Evolutionary conservation across 768 basidiomycete genomes (phyloP), one percentile per base, ranked within the genome.

Genomic region (Agaricus subrufescens): DNA sequence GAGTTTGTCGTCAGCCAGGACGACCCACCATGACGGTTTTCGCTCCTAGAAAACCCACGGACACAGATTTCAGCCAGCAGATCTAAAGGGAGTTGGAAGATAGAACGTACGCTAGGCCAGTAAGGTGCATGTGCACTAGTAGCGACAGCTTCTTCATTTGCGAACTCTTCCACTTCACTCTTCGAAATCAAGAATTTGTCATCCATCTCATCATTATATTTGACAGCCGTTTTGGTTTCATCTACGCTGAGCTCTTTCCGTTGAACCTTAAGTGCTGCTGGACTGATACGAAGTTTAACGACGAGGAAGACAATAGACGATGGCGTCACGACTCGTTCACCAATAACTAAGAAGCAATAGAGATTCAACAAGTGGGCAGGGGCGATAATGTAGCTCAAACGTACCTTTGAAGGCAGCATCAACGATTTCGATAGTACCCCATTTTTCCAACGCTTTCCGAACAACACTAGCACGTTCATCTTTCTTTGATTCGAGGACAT

Each of bases 1-100:
- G 10, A 83, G 79, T 69, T 94, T 94, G 58, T 89, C 85, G 65
- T 97, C 94, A 0, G 87, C 90, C 23, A 97, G 82, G 10, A 96
- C 79, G 51, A 96, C 75, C 89, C 94, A 95, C 92, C 93, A 98
- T 25, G 83, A 79, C 0, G 95, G 89, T 70, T 91, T 95, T 57
- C 94, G 92, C 54, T 86, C 78, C 91, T 95, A 52, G 5, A 56
- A 34, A 34, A 2, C 7, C 34, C 34, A 6, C 34, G 11, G 8
- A 34, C 7, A 34, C 34, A 34, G 34, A 62, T 38, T 51, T 12
- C 56, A 50, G 49, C 27, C 53, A 19, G 19, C 40, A 48, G 7
- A 40, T 49, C 57, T 27, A 59, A 40, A 3, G 10, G 14, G 12
- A 0, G 15, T 49, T 7, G 48, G 44, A 34, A 47, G n/a, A 40